A percentile compares a stretch with the other conserved stretches of the same genome.
phyloP scores from a whole-genome alignment of 306 rosid species.

The Vigna reflexopilosa region DNA sequence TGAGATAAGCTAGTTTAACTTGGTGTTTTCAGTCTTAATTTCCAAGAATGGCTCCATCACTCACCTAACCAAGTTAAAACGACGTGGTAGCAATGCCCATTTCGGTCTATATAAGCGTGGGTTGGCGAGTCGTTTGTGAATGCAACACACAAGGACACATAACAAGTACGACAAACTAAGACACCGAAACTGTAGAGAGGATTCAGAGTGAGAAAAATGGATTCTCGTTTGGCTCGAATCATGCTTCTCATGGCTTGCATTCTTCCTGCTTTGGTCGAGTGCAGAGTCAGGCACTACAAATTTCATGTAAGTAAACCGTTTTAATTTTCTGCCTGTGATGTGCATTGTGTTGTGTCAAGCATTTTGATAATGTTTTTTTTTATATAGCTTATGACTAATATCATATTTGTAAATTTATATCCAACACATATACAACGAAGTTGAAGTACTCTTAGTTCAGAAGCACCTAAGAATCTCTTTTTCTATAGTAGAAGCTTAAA shows the following conservation, averaged over 20 bases:
- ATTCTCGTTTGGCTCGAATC: conserved; percentile 49
- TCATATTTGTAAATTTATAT: background rate
- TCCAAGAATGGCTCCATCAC: conserved; percentile 53
- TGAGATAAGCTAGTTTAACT: conserved; percentile 17
- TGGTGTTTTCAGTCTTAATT: conserved; percentile 51
- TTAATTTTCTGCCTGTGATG: no score
- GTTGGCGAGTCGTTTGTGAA: conserved; percentile 56
- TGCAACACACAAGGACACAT: conserved; percentile 34
- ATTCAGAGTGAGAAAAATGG: conserved; percentile 52
- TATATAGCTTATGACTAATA: background rate
- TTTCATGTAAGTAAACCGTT: conserved; percentile 68
- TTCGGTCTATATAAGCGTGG: conserved; percentile 61
- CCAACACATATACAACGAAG: background rate
- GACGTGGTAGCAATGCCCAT: conserved; percentile 69
- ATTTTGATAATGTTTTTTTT: background rate
- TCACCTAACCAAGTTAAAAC: conserved; percentile 85
- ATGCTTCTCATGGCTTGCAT: conserved; percentile 62
- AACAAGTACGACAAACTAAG: conserved; percentile 25
- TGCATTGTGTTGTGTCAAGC: background rate
- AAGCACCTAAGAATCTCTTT: background rate
- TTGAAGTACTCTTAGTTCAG: background rate
- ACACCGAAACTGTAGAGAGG: background rate
- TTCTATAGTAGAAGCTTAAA: conserved; percentile 12
- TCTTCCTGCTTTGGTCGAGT: conserved; percentile 75
- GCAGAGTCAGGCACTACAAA: conserved; percentile 76